Evolutionary conservation across 106 monocot species (phyloP), one percentile per base, ranked within the genome.

Genomic region (Xerophyta viscosa): DNA sequence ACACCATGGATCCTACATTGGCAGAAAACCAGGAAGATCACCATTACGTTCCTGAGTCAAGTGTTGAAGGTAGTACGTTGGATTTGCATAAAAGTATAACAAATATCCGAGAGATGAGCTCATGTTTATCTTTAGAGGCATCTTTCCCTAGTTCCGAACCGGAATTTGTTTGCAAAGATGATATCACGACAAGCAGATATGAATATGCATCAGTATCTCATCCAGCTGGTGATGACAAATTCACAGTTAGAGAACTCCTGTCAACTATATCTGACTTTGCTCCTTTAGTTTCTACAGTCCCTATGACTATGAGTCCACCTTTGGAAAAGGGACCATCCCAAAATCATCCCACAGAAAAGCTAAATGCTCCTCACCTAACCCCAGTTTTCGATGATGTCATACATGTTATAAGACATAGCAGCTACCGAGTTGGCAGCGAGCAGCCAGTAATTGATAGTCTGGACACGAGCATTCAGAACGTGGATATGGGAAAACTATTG

Each of bases 361-460:
- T 48, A 17, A 19, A 29, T 23, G 48, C 71, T 29, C 19, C 64
- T 50, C 77, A 83, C 71, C 41, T 75, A 31, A 54, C 74, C 29
- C 78, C 84, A 2, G 77, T 77, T 33, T 81, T 81, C 66, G 78
- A 81, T 44, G 94, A 96, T 62, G 69, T 85, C 6, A 85, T 88
- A 54, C 94, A 82, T 52, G 88, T 96, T 2, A 96, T 96, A 53
- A 65, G 88, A 8, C 94, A 96, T 66, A 88, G 88, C 63, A 96
- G 88, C 52, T 96, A 84, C 58, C 77, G 88, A 0, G 81, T 88
- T 31, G 84, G 83, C 19, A 69, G 63, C 27, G 91, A 86, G 54
- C 86, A 79, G 69, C 65, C 69, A 5, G 55, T 49, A 11, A 58
- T 62, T 33, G 83, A 82, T 6, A 68, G 27, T 52, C 61, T 58